These are phyloP conservation scores for Pyrus betulifolia DNA, from an alignment of 306 rosid genomes.

Conservation along the genomic window DNA sequence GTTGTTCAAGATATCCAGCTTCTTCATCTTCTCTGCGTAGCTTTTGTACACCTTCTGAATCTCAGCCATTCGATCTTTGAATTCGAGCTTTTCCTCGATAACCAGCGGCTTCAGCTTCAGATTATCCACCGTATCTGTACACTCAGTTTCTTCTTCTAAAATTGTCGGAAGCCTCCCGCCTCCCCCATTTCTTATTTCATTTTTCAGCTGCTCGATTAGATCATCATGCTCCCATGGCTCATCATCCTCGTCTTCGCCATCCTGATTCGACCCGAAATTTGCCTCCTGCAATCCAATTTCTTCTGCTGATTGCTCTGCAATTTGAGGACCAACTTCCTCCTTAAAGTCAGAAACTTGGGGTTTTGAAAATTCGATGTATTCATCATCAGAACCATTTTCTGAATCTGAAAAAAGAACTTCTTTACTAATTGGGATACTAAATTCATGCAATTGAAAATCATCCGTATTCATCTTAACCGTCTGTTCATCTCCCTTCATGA, in stretches of 20 bases:
- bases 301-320: constrained; percentile 12
- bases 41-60: constrained; percentile 47
- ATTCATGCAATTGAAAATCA: not conserved
- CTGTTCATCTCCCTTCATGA: constrained; percentile 3
- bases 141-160: constrained; percentile 47
- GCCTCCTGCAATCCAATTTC: constrained; percentile 18
- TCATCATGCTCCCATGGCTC: constrained; percentile 63
- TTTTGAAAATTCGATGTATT: constrained; percentile 39
- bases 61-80: constrained; percentile 51
- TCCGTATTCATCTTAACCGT: not conserved
- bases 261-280: constrained; percentile 15
- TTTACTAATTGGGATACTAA: not conserved
- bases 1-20: constrained; percentile 71
- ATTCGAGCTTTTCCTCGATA: constrained; percentile 45
- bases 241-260: constrained; percentile 27
- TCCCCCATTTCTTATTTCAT: constrained; percentile 60
- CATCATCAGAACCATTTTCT: constrained; percentile 4
- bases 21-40: constrained; percentile 69
- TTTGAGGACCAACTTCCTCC: not conserved
- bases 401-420: not conserved
- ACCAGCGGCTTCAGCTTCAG: constrained; percentile 32
- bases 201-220: constrained; percentile 59
- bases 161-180: constrained; percentile 76
- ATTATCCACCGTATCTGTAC: constrained; percentile 26
- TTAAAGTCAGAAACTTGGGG: constrained; percentile 11